A percentile compares a stretch with the other conserved stretches of the same genome.
phyloP scores from a whole-genome alignment of 495 filamentous ascomycete species.

The Bathelium albidoporum region DNA sequence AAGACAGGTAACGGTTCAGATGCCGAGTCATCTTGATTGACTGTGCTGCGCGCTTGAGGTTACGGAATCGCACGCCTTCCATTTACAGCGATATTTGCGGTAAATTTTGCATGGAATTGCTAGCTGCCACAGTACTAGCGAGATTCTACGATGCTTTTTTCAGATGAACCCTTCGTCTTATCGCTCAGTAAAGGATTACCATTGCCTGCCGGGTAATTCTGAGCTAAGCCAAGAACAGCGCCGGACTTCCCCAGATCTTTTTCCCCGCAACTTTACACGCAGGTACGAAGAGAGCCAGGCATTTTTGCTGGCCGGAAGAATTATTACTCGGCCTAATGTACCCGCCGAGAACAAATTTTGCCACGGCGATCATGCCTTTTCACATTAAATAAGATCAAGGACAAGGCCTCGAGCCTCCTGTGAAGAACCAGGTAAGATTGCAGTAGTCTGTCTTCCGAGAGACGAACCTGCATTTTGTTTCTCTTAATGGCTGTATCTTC shows the following conservation, averaged over 20 bases:
- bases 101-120: no score
- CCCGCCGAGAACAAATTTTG: background rate
- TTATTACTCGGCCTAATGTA: background rate
- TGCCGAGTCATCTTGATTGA: no score
- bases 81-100: no score
- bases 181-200: no score
- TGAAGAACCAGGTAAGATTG: background rate
- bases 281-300: background rate
- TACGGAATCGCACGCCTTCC: no score
- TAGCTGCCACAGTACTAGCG: no score
- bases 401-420: background rate
- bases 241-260: background rate
- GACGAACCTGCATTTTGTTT: background rate
- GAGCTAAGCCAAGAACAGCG: no score
- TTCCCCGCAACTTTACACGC: background rate
- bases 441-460: background rate
- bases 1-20: no score
- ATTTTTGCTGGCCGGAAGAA: background rate
- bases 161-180: no score
- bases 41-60: no score
- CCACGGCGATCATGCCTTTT: background rate
- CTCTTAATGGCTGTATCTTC: background rate
- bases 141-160: no score
- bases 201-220: no score
- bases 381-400: constrained; percentile 1